Evolutionary conservation across 306 rosid species (phyloP).

Genomic region (Fragaria nilgerrensis): DNA sequence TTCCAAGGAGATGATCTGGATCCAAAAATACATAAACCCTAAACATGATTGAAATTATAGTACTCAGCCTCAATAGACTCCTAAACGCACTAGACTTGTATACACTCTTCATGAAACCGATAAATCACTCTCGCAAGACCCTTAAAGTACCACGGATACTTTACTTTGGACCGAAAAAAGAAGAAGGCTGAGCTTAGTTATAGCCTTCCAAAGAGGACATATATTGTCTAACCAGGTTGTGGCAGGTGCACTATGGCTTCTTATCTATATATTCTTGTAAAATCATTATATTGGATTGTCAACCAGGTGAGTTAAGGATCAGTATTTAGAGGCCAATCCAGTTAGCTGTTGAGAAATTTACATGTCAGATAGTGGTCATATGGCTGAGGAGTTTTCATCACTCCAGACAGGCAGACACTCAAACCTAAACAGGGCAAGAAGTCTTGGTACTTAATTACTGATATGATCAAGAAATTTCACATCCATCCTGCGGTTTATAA

Average conservation of each 20-base stretch:
- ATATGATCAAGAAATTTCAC: background rate
- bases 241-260: background rate
- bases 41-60: background rate
- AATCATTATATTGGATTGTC: background rate
- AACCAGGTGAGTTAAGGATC: background rate
- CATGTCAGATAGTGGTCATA: background rate
- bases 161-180: background rate
- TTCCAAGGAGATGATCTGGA: too few species aligned
- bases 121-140: background rate
- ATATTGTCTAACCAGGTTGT: background rate
- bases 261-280: background rate
- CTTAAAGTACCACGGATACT: background rate
- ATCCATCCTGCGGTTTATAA: background rate
- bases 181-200: background rate
- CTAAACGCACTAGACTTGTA: background rate
- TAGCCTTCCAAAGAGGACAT: background rate
- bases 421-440: background rate
- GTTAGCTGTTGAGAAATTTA: background rate
- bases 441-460: background rate
- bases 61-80: background rate
- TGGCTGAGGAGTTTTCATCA: background rate
- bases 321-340: background rate
- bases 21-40: too few species aligned
- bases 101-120: background rate
- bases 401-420: background rate